Evolutionary conservation across 2,329 filamentous ascomycete genomes (phyloP).

Genomic region (Sporothrix euskadiensis): DNA sequence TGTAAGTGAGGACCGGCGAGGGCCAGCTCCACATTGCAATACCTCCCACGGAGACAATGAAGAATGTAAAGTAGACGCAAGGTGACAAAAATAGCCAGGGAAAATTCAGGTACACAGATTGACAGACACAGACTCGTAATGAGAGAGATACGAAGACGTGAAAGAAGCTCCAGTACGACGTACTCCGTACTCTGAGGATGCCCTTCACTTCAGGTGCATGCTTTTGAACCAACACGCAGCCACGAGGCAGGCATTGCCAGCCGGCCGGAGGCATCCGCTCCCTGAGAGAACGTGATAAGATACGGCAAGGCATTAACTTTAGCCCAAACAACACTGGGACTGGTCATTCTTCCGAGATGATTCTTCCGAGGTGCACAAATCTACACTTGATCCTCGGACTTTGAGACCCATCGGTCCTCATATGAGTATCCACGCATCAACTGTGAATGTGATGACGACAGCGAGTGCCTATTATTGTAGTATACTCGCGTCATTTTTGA

Average conservation of each 20-base stretch:
- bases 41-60: background rate
- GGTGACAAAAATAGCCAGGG: background rate
- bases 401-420: background rate
- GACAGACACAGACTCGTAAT: background rate
- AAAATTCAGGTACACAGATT: background rate
- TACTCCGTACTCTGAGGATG: background rate
- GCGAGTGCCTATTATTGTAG: background rate
- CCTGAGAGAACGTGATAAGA: background rate
- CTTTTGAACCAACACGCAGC: background rate
- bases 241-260: background rate
- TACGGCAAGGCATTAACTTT: background rate
- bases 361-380: background rate
- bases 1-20: background rate
- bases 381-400: background rate
- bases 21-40: background rate
- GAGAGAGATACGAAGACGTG: background rate
- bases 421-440: background rate
- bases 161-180: background rate
- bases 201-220: background rate
- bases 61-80: background rate
- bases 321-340: background rate
- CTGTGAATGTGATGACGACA: background rate
- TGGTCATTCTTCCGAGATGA: background rate
- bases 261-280: background rate
- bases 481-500: background rate